Evolutionary conservation across 768 basidiomycete species (phyloP), one percentile per base, ranked within the genome.

Genomic region (Lactifluus hygrophoroides): DNA sequence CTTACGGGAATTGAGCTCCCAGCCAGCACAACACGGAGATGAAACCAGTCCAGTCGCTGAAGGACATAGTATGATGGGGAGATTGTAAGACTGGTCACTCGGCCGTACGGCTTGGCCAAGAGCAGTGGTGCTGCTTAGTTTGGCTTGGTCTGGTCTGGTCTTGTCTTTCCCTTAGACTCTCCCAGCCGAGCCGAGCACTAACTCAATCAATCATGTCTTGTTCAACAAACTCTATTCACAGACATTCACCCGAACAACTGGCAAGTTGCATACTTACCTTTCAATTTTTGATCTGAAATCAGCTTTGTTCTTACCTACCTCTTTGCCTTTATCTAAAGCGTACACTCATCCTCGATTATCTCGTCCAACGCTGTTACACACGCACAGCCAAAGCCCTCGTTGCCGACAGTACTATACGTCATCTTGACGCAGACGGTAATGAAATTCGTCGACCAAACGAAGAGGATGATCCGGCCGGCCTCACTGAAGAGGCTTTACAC

Each of bases 1-100:
- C 88, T 76, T 70, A 92, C 87, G 92, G 92, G 66, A 91, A 84
- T 69, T 94, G 92, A 2, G 92, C 92, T 11, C 88, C 81, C 3
- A 94, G 71, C 92, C 92, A 94, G 70, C 81, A 88, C 23, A 67
- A 74, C 63, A 93, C 88, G 23, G 88, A 91, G 3, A 75, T 66
- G 63, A 85, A 85, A 10, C 90, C 90, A 42, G 89, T 68, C 43
- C 83, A 53, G 57, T 86, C 82, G 73, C 87, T 89, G 65, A 83
- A 57, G 32, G 66, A 57, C 58, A 66, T 57, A 49, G 58, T 13
- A 28, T 65, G 45, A 67, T 69, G 57, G 25, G 46, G 45, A 54
- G 37, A 53, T 52, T 37, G 55, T 21, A 50, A n/a, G n/a, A n/a
- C n/a, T n/a, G n/a, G n/a, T n/a, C n/a, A n/a, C n/a, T n/a, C n/a